Evolutionary conservation across 2,329 filamentous ascomycete genomes (phyloP), one percentile per base, ranked within the genome.

Genomic region (Xylaria sp.): DNA sequence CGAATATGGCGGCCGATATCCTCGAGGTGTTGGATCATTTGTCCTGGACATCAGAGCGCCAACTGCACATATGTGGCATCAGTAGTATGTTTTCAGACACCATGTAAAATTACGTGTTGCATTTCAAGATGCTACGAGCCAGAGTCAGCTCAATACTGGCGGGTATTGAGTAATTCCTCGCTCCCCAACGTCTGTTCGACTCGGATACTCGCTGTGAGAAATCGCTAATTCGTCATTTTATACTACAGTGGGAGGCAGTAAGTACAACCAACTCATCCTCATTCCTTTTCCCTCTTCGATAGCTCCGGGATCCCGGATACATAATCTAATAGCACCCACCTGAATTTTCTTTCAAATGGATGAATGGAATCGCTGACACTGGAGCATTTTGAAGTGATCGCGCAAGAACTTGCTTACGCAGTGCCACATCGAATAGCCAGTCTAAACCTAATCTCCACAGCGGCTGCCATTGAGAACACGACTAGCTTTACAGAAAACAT

Each of bases 1-100:
- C 87, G 48, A 91, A 93, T 74, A 97, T 97, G 94, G 94, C 94
- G 25, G 87, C 85, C 69, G 94, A 97, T 81, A 80, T 88, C 28
- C 77, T 94, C 72, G 92, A 96, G 75, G 82, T 96, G 20, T 79
- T 50, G 84, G 87, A 70, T 65, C 84, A 89, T 75, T 78, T 96
- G 10, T 89, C 89, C 71, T 97, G 92, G 92, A 89, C 78, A 9
- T 78, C 68, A 57, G 80, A 63, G 72, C 85, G 77, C 74, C 84
- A 75, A 81, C 85, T 83, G 78, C 90, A 97, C 81, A 79, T 97
- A 62, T 84, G 92, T 41, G 94, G 94, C 65, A 89, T 95, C 72
- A 93, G 91, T 68, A 92, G 71, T 73, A 70, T 37, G 71, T 70
- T 13, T 39, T 51, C 9, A 23, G 10, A 28, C 39, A 37, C 7